A percentile compares a stretch with the other conserved stretches of the same genome.
These are phyloP conservation scores for Apiospora pterosperma DNA, from an alignment of 2,329 filamentous ascomycete species.

Conservation along the genomic window DNA sequence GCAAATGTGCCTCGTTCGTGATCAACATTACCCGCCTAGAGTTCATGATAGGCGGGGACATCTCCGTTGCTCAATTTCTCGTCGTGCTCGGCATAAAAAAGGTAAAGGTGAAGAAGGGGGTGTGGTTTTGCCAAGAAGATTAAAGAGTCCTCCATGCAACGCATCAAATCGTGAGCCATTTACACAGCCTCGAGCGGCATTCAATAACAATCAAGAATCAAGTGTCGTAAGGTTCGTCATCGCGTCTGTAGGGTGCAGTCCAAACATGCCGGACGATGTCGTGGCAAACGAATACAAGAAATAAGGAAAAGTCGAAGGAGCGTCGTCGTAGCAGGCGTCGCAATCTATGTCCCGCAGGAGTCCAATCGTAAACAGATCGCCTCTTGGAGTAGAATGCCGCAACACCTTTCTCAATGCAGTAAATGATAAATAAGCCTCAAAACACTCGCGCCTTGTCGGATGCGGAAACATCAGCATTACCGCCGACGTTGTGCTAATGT, in stretches of 20 bases:
- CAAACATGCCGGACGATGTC: constrained; percentile 15
- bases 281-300: constrained; percentile 29
- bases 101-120: constrained; percentile 10
- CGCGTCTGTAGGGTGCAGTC: constrained; percentile 26
- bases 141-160: constrained; percentile 28
- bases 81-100: constrained; percentile 24
- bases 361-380: constrained; percentile 16
- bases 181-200: constrained; percentile 28
- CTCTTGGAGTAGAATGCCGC: constrained; percentile 16
- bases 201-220: constrained; percentile 30
- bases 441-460: constrained; percentile 1
- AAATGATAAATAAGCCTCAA: constrained; percentile 10
- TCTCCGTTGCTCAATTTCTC: constrained; percentile 28
- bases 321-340: constrained; percentile 18
- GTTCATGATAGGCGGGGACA: constrained; percentile 25
- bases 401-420: constrained; percentile 20
- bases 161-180: constrained; percentile 31
- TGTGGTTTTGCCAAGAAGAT: constrained; percentile 21
- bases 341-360: constrained; percentile 14
- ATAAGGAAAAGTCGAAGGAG: constrained; percentile 25
- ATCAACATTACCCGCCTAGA: constrained; percentile 31
- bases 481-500: constrained; percentile 34
- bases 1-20: constrained; percentile 25
- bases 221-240: constrained; percentile 37
- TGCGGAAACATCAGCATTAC: constrained; percentile 17